Evolutionary conservation across 2,329 filamentous ascomycete genomes (phyloP).

Genomic region (Aspergillus arachidicola): DNA sequence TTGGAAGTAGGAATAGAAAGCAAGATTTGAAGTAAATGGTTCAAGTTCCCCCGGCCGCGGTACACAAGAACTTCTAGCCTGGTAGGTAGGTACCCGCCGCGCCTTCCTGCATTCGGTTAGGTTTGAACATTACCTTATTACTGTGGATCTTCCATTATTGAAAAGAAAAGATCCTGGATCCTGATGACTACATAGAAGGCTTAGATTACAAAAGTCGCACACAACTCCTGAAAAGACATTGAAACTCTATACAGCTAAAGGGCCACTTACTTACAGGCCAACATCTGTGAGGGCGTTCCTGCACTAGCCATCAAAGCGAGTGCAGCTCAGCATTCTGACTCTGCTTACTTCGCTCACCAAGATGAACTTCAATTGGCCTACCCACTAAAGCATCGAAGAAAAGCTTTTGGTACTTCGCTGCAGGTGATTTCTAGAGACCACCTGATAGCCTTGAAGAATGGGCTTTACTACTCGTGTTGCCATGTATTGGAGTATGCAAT

Average conservation of each 20-base stretch:
- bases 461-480: neutral
- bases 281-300: neutral
- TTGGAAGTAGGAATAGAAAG: neutral
- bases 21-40: neutral
- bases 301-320: neutral
- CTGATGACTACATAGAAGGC: too few relatives aligned
- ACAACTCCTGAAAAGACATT: neutral
- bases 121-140: too few relatives aligned
- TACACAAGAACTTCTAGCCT: neutral
- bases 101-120: neutral
- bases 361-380: neutral
- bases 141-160: neutral
- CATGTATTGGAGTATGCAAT: neutral
- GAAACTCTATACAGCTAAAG: neutral
- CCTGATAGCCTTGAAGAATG: neutral
- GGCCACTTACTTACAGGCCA: neutral
- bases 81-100: neutral
- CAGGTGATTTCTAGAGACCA: neutral
- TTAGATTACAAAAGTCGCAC: neutral
- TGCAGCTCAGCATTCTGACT: neutral
- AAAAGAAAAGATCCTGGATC: neutral
- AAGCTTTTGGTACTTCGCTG: neutral
- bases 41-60: neutral
- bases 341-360: neutral
- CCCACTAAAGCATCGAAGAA: neutral